phyloP scores from a whole-genome alignment of 2,329 filamentous ascomycete genomes.

The Colletotrichum coccodes region DNA sequence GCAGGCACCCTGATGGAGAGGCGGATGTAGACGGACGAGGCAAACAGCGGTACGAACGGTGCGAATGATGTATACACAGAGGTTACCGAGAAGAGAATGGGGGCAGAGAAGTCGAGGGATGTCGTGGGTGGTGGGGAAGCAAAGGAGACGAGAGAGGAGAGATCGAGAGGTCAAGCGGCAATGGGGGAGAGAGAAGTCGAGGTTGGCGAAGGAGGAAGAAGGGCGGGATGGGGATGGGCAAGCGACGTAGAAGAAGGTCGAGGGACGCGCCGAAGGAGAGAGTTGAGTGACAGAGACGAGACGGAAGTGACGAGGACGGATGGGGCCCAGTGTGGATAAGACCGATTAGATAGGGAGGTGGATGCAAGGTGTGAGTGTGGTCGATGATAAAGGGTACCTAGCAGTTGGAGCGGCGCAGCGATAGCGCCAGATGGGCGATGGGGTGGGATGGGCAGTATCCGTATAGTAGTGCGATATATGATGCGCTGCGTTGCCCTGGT shows the following conservation, averaged over 20 bases:
- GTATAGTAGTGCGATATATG: background rate
- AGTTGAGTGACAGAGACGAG: constrained; percentile 26
- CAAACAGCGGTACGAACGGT: constrained; percentile 24
- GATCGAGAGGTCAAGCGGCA: background rate
- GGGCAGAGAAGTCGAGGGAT: constrained; percentile 27
- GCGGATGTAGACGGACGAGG: background rate
- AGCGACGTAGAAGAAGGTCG: constrained; percentile 28
- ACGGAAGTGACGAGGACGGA: constrained; percentile 29
- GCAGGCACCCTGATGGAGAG: constrained; percentile 10
- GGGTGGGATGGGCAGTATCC: background rate
- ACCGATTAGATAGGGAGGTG: constrained; percentile 28
- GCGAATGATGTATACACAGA: background rate
- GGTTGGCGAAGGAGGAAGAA: constrained; percentile 8
- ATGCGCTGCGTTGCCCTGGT: background rate
- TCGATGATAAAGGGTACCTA: constrained; percentile 31
- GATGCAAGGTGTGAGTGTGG: constrained; percentile 11
- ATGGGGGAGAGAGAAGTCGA: constrained; percentile 17
- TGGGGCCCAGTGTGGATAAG: constrained; percentile 23
- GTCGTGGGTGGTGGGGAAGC: constrained; percentile 12
- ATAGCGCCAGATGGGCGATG: constrained; percentile 7
- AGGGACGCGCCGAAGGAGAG: constrained; percentile 22
- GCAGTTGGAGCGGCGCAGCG: constrained; percentile 3
- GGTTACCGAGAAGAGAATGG: background rate
- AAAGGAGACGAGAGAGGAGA: background rate
- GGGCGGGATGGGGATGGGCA: constrained; percentile 19